Evolutionary conservation across 2,329 filamentous ascomycete genomes (phyloP), one percentile per base, ranked within the genome.

Genomic region (Monosporascus sp.): DNA sequence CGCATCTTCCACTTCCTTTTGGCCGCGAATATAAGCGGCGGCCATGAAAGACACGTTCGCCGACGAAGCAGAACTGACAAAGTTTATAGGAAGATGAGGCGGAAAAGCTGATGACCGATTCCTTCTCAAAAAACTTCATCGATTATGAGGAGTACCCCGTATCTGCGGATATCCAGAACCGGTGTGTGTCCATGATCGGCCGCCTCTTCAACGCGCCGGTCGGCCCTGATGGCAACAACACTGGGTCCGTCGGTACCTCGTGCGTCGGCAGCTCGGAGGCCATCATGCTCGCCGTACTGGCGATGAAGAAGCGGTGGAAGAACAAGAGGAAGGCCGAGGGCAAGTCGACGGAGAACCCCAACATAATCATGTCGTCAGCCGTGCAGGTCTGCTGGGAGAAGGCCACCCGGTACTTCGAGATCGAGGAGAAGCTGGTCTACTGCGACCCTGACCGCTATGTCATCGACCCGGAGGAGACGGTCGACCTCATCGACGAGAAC

Each of bases 321-420:
- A 91, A 94, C 71, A 86, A 86, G 74, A 86, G 91, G 63, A 82
- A 87, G 69, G 91, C 88, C 5, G 89, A 84, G 63, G 92, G 91
- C 56, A 94, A 95, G 76, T 82, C 91, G 52, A 82, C 71, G 56
- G 89, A 91, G 58, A 81, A 81, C 45, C 93, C 93, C 52, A 97
- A 97, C 74, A 87, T 97, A 57, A 77, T 97, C 77, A 97, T 97
- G 93, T 94, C 89, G 64, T 91, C 89, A 26, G 92, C 93, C 35
- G 93, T 97, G 2, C 93, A 97, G 74, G 93, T 97, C 41, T 96
- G 91, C 79, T 97, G 92, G 92, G 91, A 97, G 72, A 97, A 97
- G 77, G 87, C 88, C 0, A 84, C 87, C 5, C 81, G 91, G 50
- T 96, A 95, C 75, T 94, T 96, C 64, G 93, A 97, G 65, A 82